A percentile compares a stretch with the other conserved stretches of the same genome.
Evolutionary conservation across 441 rosid genomes (phyloP).

Genomic region (Gossypium gossypioides): DNA sequence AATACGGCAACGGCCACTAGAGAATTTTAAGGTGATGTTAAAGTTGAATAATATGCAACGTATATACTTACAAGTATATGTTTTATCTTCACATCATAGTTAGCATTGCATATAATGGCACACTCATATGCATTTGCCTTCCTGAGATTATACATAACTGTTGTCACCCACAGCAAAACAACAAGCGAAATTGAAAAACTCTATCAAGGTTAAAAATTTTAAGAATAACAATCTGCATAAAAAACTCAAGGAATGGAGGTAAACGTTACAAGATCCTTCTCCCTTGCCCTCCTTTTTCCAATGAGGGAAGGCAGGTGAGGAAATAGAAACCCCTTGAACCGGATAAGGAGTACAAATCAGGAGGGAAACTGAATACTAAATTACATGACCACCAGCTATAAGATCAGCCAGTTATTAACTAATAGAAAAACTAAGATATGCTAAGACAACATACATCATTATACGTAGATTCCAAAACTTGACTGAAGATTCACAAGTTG

Average conservation of each 20-base stretch:
- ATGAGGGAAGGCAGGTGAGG: not conserved
- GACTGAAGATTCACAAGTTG: constrained; percentile 69
- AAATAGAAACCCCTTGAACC: not conserved
- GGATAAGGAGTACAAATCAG: not conserved
- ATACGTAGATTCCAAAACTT: constrained; percentile 78
- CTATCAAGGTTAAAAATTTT: not conserved
- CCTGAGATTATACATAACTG: constrained; percentile 32
- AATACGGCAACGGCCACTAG: not conserved
- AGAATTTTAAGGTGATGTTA: not conserved
- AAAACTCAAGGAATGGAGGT: constrained; percentile 5
- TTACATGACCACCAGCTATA: not conserved
- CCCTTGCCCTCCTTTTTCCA: not conserved
- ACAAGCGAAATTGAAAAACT: not conserved
- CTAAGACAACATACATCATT: constrained; percentile 47
- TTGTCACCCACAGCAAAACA: constrained; percentile 10
- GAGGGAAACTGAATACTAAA: not conserved
- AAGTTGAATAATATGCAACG: not conserved
- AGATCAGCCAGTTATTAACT: not conserved
- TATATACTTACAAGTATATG: constrained; percentile 57
- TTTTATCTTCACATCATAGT: constrained; percentile 53
- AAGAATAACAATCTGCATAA: not conserved
- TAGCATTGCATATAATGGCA: constrained; percentile 53
- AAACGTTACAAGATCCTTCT: not conserved
- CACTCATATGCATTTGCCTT: constrained; percentile 59
- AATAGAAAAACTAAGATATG: not conserved